Base-by-base conservation (phyloP, 495 filamentous ascomycete species). In the Alectoria sarmentosa region DNA sequence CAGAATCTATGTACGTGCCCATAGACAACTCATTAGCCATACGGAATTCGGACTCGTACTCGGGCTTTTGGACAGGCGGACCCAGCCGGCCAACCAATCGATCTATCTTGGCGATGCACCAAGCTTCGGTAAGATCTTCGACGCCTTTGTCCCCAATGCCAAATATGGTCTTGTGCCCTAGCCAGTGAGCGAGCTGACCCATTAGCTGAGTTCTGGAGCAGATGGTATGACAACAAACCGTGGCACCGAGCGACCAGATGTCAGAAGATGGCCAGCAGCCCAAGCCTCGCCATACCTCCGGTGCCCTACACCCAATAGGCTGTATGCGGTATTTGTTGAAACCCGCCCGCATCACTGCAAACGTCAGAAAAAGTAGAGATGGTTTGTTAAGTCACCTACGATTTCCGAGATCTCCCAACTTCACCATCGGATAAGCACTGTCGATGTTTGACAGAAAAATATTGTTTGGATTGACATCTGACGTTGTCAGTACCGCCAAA, bases 281-380 rank as follows among this genome's bases (percentile, higher is more conserved):
- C 52, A 72, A 67, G 60, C 66, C 70, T 69, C 62, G 68, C 70
- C 70, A 72, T 37, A 70, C 70, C 62, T 72, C 69, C 57, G 70
- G 70, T 26, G 70, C 70, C 56, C 70, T 58, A 61, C 65, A 68
- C 58, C 38, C 48, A 36, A 70, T 69, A 59, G 62, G 58, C 56
- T 71, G 66, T 66, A 69, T 46, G 34, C 70, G 67, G 19, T 57
- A 71, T 64, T 67, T 67, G 52, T 67, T 64, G 68, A 68, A 71
- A 8, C 70, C 70, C 52, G 66, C 70, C 39, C 49, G 61, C 62
- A 70, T 61, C 68, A 71, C 70, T 68, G 46, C 54, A 23, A 61
- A 54, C 10, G 64, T 68, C 41, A 67, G 62, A 34, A 46, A 54
- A 37, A 61, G 32, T 42, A 52, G 48, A 63, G n/a, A 58, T 58